Evolutionary conservation across 225 moss, liverwort and hornwort species (phyloP), one percentile per base, ranked within the genome.

Genomic region (Neckera pumila): DNA sequence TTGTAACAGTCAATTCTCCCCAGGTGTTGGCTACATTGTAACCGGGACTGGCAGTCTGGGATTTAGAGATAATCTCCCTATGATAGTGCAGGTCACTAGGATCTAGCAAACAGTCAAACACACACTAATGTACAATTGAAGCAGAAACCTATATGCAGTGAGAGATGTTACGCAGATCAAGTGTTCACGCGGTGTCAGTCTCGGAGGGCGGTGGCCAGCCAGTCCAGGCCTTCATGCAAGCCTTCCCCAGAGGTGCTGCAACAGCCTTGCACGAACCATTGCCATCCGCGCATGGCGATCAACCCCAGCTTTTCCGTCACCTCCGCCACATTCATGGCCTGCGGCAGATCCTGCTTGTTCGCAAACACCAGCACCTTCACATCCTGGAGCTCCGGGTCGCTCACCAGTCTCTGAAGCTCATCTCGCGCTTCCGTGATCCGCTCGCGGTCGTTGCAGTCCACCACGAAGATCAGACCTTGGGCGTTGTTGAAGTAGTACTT

Each of bases 281-380:
- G 78, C 71, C 90, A 81, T 62, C 84, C 78, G 26, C 82, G 81
- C 82, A 95, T 87, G 54, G 79, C 31, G 6, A 88, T 58, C 49
- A 95, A 83, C 22, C 82, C 85, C 30, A 95, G 81, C 81, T 90
- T 89, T 22, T 93, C 91, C 69, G 93, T 92, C 64, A 94, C 88
- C 81, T 95, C 89, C 47, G 88, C 81, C 80, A 89, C 90, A 28
- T 59, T 87, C 93, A 93, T 91, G 69, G 94, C 88, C 49, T 63
- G 89, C 4, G 92, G 88, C 57, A 90, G 89, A 66, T 95, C 95
- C 80, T 93, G 93, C 82, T 95, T 95, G 90, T 95, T 95, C 62
- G 93, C 94, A 34, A 95, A 93, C 72, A 95, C 95, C 79, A 95
- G 88, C 89, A 94, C 84, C 79, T 80, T 91, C 45, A 79, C 87